These are phyloP conservation scores for Lactifluus volemus DNA, from an alignment of 768 basidiomycete species.

Conservation along the genomic window DNA sequence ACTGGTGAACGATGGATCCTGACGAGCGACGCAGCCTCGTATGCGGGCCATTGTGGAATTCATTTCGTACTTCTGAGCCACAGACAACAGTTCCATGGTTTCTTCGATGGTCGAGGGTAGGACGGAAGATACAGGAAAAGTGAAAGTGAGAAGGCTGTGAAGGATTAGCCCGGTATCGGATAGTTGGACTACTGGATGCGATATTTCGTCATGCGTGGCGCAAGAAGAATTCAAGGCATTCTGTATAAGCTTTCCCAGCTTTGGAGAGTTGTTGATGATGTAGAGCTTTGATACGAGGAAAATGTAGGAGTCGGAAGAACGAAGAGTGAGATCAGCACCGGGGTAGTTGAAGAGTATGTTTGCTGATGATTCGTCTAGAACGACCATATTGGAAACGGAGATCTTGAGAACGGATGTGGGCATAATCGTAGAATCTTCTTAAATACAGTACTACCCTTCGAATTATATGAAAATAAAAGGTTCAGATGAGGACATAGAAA, in stretches of 20 bases:
- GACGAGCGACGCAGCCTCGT: background rate
- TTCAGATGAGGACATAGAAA: background rate
- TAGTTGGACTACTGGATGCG: background rate
- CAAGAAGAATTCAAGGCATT: constrained; percentile 33
- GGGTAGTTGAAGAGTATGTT: constrained; percentile 14
- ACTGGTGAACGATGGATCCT: background rate
- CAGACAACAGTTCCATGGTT: background rate
- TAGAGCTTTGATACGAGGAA: constrained; percentile 39
- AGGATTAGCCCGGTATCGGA: background rate
- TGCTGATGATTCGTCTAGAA: background rate
- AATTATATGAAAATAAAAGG: background rate
- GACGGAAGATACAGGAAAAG: background rate
- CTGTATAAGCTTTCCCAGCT: constrained; percentile 36
- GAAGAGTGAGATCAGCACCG: constrained; percentile 36
- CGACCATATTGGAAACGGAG: too few species aligned
- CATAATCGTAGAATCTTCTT: background rate
- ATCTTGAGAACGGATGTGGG: background rate
- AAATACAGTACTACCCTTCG: background rate
- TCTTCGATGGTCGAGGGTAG: background rate
- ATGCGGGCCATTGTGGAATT: background rate
- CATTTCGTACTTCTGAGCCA: constrained; percentile 2
- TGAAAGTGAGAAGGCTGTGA: constrained; percentile 4
- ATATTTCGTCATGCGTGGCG: background rate
- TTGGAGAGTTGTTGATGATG: constrained; percentile 33
- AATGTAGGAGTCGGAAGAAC: constrained; percentile 32